A percentile compares a stretch with the other conserved stretches of the same genome.
Conservation (phyloP, 2,329 filamentous ascomycete genomes). For the Trichothecium roseum region DNA sequence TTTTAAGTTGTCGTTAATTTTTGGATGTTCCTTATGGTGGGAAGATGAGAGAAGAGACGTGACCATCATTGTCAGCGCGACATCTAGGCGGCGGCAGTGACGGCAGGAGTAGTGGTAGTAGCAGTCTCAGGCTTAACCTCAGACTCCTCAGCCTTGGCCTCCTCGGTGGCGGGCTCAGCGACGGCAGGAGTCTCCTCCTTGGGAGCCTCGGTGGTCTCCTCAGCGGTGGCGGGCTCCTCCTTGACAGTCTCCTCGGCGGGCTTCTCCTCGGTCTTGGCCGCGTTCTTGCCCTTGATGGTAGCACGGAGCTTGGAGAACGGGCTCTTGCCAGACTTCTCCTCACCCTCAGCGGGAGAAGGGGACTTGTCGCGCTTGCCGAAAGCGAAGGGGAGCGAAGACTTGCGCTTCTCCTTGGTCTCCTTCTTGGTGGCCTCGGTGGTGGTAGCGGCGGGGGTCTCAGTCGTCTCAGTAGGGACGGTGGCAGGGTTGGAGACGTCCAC, state of each 20-base stretch:
- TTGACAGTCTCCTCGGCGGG: constrained; percentile 19
- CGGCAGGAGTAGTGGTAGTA: constrained; percentile 30
- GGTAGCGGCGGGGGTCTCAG: constrained; percentile 19
- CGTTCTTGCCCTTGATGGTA: constrained; percentile 40
- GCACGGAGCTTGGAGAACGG: constrained; percentile 52
- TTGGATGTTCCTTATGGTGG: not conserved
- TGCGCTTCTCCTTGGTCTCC: constrained; percentile 70
- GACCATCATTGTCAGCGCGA: constrained; percentile 11
- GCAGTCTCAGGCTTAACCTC: constrained; percentile 28
- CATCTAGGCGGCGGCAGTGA: constrained; percentile 42
- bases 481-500: constrained; percentile 41
- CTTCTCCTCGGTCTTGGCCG: constrained; percentile 33
- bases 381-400: constrained; percentile 66
- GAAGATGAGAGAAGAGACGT: too few species aligned
- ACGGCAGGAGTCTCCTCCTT: constrained; percentile 21
- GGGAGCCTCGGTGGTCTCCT: constrained; percentile 28
- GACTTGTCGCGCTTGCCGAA: constrained; percentile 68
- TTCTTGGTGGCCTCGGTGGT: constrained; percentile 45
- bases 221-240: constrained; percentile 19
- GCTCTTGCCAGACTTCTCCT: constrained; percentile 40
- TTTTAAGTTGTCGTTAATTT: constrained; percentile 8
- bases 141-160: constrained; percentile 16
- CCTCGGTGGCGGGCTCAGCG: constrained; percentile 19
- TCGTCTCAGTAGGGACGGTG: constrained; percentile 34
- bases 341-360: constrained; percentile 48